Conservation (phyloP, 176 grass and related monocot genomes). For the Zoysia pacifica region DNA sequence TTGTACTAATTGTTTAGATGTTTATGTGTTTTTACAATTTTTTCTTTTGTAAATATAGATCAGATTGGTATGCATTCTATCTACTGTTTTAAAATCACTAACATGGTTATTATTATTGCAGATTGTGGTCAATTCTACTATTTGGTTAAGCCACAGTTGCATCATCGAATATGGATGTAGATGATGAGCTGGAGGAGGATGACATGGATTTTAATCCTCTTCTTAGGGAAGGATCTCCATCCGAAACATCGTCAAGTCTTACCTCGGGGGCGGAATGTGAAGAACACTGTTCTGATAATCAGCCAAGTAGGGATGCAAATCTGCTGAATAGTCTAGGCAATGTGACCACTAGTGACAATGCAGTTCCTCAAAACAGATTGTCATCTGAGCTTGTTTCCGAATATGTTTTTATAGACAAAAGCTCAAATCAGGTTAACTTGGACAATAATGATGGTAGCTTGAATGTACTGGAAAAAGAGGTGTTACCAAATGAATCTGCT, state of each 20-base stretch:
- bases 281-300: slow-evolving; percentile 38
- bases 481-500: slow-evolving; percentile 25
- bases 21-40: slow-evolving; percentile 6
- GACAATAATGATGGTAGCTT: slow-evolving; percentile 32
- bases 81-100: slow-evolving; percentile 2
- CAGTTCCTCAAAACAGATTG: slow-evolving; percentile 24
- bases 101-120: slow-evolving; percentile 26
- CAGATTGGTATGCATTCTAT: background rate
- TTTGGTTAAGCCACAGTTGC: slow-evolving; percentile 15
- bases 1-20: background rate
- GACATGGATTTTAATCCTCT: slow-evolving; percentile 87
- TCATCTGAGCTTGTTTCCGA: slow-evolving; percentile 8
- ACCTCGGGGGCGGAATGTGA: slow-evolving; percentile 70
- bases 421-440: slow-evolving; percentile 12
- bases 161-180: slow-evolving; percentile 60
- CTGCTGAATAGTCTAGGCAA: slow-evolving; percentile 10
- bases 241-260: slow-evolving; percentile 78
- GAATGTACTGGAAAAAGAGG: slow-evolving; percentile 33
- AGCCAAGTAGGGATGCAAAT: slow-evolving; percentile 19
- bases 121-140: slow-evolving; percentile 19
- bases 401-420: slow-evolving; percentile 28
- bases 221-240: slow-evolving; percentile 62
- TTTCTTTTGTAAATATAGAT: background rate
- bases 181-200: slow-evolving; percentile 81
- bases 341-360: slow-evolving; percentile 30